These are phyloP conservation scores for Nicotiana obtusifolia DNA, from an alignment of 257 asterid species.

Conservation along the genomic window DNA sequence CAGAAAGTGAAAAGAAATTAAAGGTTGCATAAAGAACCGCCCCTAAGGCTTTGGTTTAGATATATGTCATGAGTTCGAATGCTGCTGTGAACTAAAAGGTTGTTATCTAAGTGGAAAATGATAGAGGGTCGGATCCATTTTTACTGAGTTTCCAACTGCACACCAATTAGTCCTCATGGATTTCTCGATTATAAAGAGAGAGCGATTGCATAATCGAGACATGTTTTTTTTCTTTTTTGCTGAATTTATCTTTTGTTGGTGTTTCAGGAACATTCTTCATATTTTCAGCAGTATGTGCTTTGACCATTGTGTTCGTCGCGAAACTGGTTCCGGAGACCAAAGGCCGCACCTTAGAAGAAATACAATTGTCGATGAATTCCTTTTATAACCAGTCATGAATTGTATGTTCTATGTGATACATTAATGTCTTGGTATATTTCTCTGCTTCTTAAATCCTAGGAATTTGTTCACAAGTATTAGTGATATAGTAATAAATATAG, in stretches of 20 bases:
- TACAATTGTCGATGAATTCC: slow-evolving; percentile 56
- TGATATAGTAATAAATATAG: not conserved
- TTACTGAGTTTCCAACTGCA: too few species aligned
- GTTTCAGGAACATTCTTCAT: slow-evolving; percentile 68
- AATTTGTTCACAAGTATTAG: not conserved
- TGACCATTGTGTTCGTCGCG: slow-evolving; percentile 44
- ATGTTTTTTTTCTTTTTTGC: not conserved
- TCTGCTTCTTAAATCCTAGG: not conserved
- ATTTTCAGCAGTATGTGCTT: slow-evolving; percentile 55
- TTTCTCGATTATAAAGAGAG: too few species aligned
- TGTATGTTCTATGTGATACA: not conserved
- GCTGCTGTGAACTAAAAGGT: too few species aligned
- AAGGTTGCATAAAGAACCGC: too few species aligned
- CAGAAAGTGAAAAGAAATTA: too few species aligned
- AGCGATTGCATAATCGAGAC: too few species aligned
- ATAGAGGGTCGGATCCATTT: too few species aligned
- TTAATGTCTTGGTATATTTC: not conserved
- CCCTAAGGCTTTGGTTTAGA: too few species aligned
- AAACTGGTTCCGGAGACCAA: slow-evolving; percentile 81
- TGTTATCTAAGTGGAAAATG: too few species aligned
- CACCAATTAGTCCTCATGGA: too few species aligned
- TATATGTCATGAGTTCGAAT: too few species aligned
- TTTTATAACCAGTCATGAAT: slow-evolving; percentile 11
- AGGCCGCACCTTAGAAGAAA: slow-evolving; percentile 76
- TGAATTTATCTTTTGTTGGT: not conserved